Evolutionary conservation across 2,329 filamentous ascomycete species (phyloP).

Genomic region (Pestalotiopsis sp.): DNA sequence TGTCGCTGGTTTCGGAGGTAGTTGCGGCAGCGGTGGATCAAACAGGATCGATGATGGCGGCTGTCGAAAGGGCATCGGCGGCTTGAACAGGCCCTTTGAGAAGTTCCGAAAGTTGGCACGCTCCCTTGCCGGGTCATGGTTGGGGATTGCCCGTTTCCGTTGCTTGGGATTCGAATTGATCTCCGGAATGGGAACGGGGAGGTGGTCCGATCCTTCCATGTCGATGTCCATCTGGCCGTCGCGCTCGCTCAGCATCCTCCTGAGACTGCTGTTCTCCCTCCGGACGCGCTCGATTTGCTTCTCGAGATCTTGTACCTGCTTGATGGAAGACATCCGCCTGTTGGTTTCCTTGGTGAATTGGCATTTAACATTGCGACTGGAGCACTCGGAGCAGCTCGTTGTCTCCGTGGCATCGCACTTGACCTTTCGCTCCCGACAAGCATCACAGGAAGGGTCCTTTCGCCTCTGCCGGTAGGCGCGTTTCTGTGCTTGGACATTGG

Average conservation of each 20-base stretch:
- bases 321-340: constrained; percentile 97
- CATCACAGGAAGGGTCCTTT: constrained; percentile 97
- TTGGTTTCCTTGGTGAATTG: constrained; percentile 99
- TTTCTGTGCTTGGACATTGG: constrained; percentile 75
- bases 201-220: constrained; percentile 48
- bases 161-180: constrained; percentile 67
- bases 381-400: constrained; percentile 95
- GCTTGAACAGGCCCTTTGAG: constrained; percentile 78
- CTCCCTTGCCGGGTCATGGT: constrained; percentile 72
- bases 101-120: constrained; percentile 72
- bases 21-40: constrained; percentile 57
- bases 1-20: constrained; percentile 71
- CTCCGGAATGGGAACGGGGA: constrained; percentile 60
- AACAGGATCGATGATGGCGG: constrained; percentile 45
- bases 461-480: constrained; percentile 90
- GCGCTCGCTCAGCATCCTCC: constrained; percentile 60
- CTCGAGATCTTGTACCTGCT: constrained; percentile 96
- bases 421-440: constrained; percentile 83
- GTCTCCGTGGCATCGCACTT: constrained; percentile 97
- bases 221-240: constrained; percentile 54
- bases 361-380: constrained; percentile 93
- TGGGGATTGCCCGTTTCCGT: constrained; percentile 59
- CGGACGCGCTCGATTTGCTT: constrained; percentile 82
- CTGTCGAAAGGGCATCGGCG: constrained; percentile 68
- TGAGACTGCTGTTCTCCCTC: constrained; percentile 76